phyloP scores from a whole-genome alignment of 2,329 filamentous ascomycete species.

The Onygenales sp. region DNA sequence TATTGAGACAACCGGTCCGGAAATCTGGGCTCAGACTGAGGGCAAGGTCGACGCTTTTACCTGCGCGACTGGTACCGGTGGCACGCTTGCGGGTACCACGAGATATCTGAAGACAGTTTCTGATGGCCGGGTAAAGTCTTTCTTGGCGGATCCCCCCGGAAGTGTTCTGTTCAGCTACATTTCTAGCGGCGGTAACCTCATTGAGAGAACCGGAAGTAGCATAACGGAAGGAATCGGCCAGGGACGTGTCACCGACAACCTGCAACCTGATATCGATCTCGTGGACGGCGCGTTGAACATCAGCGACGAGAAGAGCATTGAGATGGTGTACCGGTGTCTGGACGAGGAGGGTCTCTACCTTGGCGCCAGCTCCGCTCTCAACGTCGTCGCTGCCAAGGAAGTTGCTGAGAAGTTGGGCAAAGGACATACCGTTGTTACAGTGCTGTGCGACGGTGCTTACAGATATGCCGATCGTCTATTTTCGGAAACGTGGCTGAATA shows the following conservation, averaged over 20 bases:
- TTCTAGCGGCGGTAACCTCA: conserved; percentile 68
- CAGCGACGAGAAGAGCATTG: conserved; percentile 85
- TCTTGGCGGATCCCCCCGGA: conserved; percentile 87
- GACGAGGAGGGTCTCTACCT: conserved; percentile 95
- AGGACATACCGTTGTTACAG: conserved; percentile 84
- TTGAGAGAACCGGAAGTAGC: conserved; percentile 71
- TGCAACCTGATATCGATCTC: conserved; percentile 72
- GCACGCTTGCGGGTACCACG: conserved; percentile 82
- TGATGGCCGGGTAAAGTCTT: conserved; percentile 69
- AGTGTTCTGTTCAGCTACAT: conserved; percentile 91
- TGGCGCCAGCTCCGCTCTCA: conserved; percentile 85
- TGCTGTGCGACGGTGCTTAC: conserved; percentile 95
- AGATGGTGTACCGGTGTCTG: conserved; percentile 93
- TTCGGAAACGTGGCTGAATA: conserved; percentile 78
- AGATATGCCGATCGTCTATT: conserved; percentile 91
- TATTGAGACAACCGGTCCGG: conserved; percentile 91
- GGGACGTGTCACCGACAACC: conserved; percentile 90
- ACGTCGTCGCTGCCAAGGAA: conserved; percentile 91
- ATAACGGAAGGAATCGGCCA: conserved; percentile 98
- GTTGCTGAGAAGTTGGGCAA: conserved; percentile 82
- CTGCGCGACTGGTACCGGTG: conserved; percentile 86
- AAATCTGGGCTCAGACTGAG: conserved; percentile 88
- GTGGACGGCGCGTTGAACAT: conserved; percentile 79
- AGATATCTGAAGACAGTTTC: conserved; percentile 79
- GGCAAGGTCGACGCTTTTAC: conserved; percentile 90